These are phyloP conservation scores for Arachis monticola DNA, from an alignment of 331 rosid species.

Conservation along the genomic window DNA sequence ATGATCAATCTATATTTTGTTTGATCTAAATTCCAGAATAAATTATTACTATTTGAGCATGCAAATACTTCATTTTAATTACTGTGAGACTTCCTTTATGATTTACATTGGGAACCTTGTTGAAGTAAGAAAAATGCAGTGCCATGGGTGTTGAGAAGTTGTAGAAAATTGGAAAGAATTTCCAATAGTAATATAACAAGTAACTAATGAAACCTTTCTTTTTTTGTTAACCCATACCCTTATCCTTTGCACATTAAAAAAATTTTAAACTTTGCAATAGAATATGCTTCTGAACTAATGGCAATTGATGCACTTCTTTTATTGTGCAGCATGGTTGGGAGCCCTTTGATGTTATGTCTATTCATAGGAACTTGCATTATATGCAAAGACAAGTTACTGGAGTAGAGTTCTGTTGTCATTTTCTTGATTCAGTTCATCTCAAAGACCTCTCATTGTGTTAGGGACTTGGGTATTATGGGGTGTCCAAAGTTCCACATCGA, in stretches of 20 bases:
- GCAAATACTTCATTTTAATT: not conserved
- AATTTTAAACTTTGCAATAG: too few relatives aligned
- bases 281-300: too few relatives aligned
- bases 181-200: not conserved
- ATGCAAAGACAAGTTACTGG: too few relatives aligned
- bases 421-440: too few relatives aligned
- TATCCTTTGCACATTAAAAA: too few relatives aligned
- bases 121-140: not conserved
- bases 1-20: slow-evolving; percentile 13
- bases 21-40: not conserved
- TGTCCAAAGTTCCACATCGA: too few relatives aligned
- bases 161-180: slow-evolving; percentile 11
- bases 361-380: not conserved
- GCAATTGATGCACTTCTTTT: not conserved
- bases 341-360: not conserved
- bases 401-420: too few relatives aligned
- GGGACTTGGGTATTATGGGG: too few relatives aligned
- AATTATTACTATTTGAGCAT: not conserved
- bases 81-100: slow-evolving; percentile 13
- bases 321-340: not conserved
- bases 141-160: not conserved
- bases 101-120: not conserved
- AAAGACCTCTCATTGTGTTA: not conserved
- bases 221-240: too few relatives aligned
- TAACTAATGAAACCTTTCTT: not conserved